These are phyloP conservation scores for Diospyros lotus DNA, from an alignment of 148 eudicot genomes.

Conservation along the genomic window DNA sequence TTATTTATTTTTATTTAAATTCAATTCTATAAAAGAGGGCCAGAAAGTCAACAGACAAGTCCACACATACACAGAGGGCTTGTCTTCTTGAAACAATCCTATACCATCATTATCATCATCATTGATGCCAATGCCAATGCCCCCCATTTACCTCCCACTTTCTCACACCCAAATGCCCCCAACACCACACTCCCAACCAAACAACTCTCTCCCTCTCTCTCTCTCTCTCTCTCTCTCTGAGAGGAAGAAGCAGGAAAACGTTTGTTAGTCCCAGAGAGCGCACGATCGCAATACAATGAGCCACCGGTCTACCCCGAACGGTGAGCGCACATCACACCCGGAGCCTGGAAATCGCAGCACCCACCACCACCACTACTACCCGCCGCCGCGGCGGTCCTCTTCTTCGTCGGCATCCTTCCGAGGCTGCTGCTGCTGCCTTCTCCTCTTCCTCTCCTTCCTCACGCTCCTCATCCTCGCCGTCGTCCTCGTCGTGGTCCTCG, in stretches of 20 bases:
- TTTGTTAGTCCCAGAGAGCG: neutral
- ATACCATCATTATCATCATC: too few species aligned
- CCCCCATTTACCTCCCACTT: too few species aligned
- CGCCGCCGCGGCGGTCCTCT: constrained; percentile 31
- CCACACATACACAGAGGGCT: too few species aligned
- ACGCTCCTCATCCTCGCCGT: constrained; percentile 61
- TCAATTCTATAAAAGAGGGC: too few species aligned
- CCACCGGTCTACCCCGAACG: constrained; percentile 1
- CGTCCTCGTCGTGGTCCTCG: constrained; percentile 66
- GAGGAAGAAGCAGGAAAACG: neutral
- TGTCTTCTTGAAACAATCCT: too few species aligned
- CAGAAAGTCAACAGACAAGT: too few species aligned
- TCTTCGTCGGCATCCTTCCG: constrained; percentile 68
- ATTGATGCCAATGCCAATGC: too few species aligned
- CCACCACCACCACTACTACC: constrained; percentile 32
- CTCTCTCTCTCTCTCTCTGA: constrained; percentile 12
- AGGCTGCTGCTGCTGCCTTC: constrained; percentile 93
- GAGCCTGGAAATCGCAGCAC: neutral
- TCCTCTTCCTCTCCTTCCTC: constrained; percentile 80
- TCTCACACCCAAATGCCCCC: neutral
- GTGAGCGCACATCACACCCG: neutral
- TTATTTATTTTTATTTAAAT: too few species aligned
- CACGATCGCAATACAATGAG: constrained; percentile 9
- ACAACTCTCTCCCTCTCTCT: neutral
- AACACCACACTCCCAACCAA: neutral